Conservation (phyloP, 2,329 filamentous ascomycete genomes). For the Beauveria caledonica region DNA sequence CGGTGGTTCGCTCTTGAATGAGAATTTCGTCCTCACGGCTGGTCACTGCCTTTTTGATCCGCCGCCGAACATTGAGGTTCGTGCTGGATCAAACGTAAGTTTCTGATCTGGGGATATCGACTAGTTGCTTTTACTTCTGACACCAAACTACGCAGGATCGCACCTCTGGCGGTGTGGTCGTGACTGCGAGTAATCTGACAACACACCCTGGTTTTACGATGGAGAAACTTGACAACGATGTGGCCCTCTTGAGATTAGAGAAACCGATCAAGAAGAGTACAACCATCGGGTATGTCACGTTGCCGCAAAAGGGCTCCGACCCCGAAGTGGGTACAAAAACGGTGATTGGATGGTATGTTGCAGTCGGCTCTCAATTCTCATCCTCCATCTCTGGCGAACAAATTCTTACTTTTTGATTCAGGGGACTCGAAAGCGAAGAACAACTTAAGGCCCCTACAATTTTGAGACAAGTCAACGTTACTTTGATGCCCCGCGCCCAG, state of each 20-base stretch:
- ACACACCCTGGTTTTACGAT: not conserved
- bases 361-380: not conserved
- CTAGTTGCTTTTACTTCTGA: not conserved
- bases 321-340: not conserved
- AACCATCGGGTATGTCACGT: not conserved
- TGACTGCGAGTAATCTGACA: not conserved
- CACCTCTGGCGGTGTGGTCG: not conserved
- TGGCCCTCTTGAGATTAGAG: not conserved
- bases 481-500: not conserved
- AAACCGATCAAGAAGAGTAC: not conserved
- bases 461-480: not conserved
- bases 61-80: not conserved
- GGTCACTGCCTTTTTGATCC: not conserved
- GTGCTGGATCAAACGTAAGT: not conserved
- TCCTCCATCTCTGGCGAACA: not conserved
- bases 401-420: not conserved
- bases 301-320: not conserved
- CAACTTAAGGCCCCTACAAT: accelerated
- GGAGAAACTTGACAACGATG: not conserved
- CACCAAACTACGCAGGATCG: not conserved
- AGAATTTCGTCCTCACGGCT: not conserved
- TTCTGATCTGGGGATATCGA: not conserved
- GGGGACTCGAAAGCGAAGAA: not conserved
- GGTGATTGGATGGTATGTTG: not conserved
- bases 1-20: not conserved